Base-by-base conservation (phyloP, 1,284 basidiomycete species). In the Naganishia sp. region DNA sequence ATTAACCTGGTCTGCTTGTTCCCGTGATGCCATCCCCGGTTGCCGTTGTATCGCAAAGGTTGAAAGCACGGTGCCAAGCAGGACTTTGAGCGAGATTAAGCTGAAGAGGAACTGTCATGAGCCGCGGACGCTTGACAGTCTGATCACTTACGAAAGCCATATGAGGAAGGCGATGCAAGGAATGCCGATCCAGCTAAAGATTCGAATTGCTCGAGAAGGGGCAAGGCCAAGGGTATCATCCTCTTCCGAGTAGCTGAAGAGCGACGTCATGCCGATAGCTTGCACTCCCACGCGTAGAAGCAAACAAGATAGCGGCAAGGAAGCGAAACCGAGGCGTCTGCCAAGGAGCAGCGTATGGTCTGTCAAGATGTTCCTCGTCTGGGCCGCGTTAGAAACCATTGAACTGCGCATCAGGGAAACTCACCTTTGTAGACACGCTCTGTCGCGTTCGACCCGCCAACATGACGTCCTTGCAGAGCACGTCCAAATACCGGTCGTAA, bases 401-500 rank as follows among this genome's bases (percentile, higher is more conserved):
- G 3, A 18, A 18, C 28, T 16, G 7, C n/a, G 21, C 25, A 65
- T 18, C 45, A 31, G 31, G 33, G 50, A 52, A 60, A 69, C 79
- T 63, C 70, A 89, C 89, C 82, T 92, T 92, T 42, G 87, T 84
- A 6, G 86, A 85, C 36, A 86, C 84, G 36, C 84, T 82, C 50
- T 89, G 82, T 3, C 86, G 86, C 39, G 88, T 63, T 25, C 59
- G 82, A 42, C 89, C 92, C 46, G 87, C 91, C 61, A 89, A 89
- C 1, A 94, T 85, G 13, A 99, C 84, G 77, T 99, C 96, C 50
- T 92, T 88, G 74, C 95, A 98, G 0, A 99, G 84, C 0, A 99
- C 92, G 74, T 99, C 96, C 13, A 90, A 92, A 79, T 94, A 99
- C 13, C 96, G 85, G 68, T 94, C 94, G 72, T 99, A 99, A 0